Evolutionary conservation across 345 rosid genomes (phyloP).

Genomic region (Eucalyptus pumila): DNA sequence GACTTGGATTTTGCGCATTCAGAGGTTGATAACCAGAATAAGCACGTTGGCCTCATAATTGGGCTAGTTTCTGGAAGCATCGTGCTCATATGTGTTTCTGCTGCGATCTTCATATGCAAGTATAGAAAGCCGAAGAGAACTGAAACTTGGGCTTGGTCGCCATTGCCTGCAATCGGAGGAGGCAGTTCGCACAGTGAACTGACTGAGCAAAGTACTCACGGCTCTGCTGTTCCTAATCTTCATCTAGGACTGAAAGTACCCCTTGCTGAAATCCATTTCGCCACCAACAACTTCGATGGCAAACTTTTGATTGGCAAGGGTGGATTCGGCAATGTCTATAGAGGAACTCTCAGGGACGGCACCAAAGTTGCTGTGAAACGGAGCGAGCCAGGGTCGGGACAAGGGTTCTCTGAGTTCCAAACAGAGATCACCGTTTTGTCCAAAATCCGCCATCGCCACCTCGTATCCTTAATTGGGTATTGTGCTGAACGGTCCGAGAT

Average conservation of each 20-base stretch:
- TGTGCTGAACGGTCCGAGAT: constrained; percentile 45
- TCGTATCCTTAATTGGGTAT: constrained; percentile 61
- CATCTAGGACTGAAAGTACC: constrained; percentile 27
- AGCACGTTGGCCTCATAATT: neutral
- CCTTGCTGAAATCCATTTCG: constrained; percentile 17
- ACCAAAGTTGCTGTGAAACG: constrained; percentile 36
- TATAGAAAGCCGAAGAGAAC: neutral
- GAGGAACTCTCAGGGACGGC: constrained; percentile 22
- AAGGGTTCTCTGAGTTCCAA: constrained; percentile 38
- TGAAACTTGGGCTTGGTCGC: constrained; percentile 9
- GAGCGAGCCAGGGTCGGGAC: constrained; percentile 29
- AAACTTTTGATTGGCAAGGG: constrained; percentile 28
- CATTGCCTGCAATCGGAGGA: neutral
- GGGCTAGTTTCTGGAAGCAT: constrained; percentile 17
- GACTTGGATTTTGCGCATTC: neutral
- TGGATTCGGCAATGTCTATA: constrained; percentile 32
- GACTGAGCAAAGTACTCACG: neutral
- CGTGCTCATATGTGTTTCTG: neutral
- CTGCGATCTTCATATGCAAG: neutral
- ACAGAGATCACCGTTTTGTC: constrained; percentile 46
- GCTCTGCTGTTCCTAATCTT: constrained; percentile 4
- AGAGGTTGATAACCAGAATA: neutral
- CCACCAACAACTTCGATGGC: constrained; percentile 27
- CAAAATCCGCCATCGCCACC: constrained; percentile 53
- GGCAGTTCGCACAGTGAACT: constrained; percentile 6